A percentile compares a stretch with the other conserved stretches of the same genome.
phyloP scores from a whole-genome alignment of 306 rosid genomes.

The Sicyos baderoa region DNA sequence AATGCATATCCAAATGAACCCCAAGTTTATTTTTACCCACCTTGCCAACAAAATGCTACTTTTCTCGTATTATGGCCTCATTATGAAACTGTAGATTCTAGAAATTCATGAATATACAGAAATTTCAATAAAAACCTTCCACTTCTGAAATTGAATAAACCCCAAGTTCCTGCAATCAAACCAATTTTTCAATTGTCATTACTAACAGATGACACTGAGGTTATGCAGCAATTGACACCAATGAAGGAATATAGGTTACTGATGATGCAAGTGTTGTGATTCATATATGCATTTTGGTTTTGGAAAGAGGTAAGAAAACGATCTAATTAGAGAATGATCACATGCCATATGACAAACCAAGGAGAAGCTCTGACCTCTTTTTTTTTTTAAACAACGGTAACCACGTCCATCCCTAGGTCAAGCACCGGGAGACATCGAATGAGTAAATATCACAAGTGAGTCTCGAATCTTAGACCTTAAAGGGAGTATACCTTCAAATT shows the following conservation, averaged over 20 bases:
- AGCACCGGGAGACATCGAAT: no score
- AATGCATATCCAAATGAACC: neutral
- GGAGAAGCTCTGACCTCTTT: no score
- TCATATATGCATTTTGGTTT: neutral
- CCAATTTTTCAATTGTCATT: constrained; percentile 1
- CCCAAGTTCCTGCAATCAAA: constrained; percentile 14
- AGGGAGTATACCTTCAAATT: no score
- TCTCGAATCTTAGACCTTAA: no score
- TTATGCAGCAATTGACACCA: neutral
- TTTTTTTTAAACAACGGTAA: no score
- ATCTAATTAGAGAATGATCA: neutral
- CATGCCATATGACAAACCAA: neutral
- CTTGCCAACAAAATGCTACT: neutral
- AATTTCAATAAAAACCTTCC: constrained; percentile 6
- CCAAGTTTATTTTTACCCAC: neutral
- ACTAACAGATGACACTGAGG: neutral
- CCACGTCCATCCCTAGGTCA: no score
- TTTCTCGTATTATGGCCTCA: constrained; percentile 6
- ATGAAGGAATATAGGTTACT: neutral
- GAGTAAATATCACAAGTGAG: no score
- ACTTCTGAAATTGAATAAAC: neutral
- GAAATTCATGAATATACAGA: neutral
- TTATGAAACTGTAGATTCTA: neutral
- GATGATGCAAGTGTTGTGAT: neutral
- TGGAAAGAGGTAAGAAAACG: neutral